Percentiles rank a stretch among this genome's conserved stretches.
These are phyloP conservation scores for Botrytis galanthina DNA, from an alignment of 2,329 filamentous ascomycete species.

Conservation along the genomic window DNA sequence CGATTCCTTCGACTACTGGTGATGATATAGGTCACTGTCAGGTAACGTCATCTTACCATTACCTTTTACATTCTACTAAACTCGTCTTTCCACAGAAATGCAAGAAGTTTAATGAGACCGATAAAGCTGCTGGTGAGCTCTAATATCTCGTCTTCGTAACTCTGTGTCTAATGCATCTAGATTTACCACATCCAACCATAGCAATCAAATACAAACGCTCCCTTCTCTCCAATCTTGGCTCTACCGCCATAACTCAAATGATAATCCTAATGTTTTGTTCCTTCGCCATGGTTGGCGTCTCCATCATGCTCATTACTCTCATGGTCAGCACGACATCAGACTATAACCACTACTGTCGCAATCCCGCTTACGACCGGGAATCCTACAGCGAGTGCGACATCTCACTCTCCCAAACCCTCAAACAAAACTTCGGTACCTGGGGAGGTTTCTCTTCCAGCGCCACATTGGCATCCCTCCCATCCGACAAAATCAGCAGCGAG, in stretches of 20 bases:
- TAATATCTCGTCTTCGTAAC: rapidly evolving
- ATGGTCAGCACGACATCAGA: conserved; percentile 8
- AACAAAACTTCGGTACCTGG: conserved; percentile 24
- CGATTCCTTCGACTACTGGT: conserved; percentile 22
- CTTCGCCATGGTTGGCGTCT: conserved; percentile 23
- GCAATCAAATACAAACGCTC: conserved; percentile 32
- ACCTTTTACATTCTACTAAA: neutral
- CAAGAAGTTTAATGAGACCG: conserved; percentile 28
- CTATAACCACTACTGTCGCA: neutral
- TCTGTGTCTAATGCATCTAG: neutral
- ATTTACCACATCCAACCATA: conserved; percentile 30
- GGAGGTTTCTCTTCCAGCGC: conserved; percentile 27
- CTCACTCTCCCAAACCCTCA: conserved; percentile 9
- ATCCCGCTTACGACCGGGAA: rapidly evolving
- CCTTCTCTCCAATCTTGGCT: conserved; percentile 28
- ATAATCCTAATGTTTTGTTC: conserved; percentile 27
- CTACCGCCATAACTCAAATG: conserved; percentile 28
- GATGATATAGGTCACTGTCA: conserved; percentile 31
- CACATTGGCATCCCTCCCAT: conserved; percentile 20
- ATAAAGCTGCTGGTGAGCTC: conserved; percentile 25
- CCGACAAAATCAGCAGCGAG: conserved; percentile 25
- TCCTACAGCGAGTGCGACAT: neutral
- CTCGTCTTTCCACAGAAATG: conserved; percentile 20
- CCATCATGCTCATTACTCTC: conserved; percentile 21
- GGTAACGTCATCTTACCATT: neutral